Evolutionary conservation across 805 yeast genomes (phyloP).

Genomic region (Nakazawaea siamensis): DNA sequence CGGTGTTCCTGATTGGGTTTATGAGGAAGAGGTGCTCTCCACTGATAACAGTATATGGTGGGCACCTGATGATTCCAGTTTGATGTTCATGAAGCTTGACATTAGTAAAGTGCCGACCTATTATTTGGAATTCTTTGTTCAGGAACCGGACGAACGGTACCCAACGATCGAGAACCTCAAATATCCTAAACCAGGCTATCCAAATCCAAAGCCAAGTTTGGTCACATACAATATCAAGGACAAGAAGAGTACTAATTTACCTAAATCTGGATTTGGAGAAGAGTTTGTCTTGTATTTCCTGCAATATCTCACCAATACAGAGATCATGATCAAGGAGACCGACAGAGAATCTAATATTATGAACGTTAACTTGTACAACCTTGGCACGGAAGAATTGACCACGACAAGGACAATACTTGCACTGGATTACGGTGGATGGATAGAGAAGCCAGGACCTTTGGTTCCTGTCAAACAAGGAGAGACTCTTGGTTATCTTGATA

Average conservation of each 20-base stretch:
- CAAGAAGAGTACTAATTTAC: conserved; percentile 16
- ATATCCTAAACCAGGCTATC: conserved; percentile 69
- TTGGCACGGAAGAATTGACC: conserved; percentile 20
- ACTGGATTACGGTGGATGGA: conserved; percentile 44
- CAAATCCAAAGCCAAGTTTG: conserved; percentile 48
- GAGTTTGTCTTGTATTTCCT: conserved; percentile 55
- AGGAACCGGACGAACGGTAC: conserved; percentile 28
- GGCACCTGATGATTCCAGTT: conserved; percentile 51
- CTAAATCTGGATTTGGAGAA: conserved; percentile 25
- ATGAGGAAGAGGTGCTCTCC: conserved; percentile 70
- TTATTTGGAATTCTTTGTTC: conserved; percentile 43
- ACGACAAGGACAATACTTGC: conserved; percentile 38
- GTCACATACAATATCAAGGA: conserved; percentile 29
- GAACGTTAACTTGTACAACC: conserved; percentile 38
- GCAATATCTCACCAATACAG: conserved; percentile 44
- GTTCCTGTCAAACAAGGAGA: conserved; percentile 20
- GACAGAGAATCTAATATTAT: conserved; percentile 54
- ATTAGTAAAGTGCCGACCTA: conserved; percentile 52
- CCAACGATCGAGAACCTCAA: conserved; percentile 39
- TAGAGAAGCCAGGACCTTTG: conserved; percentile 39
- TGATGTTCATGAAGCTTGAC: conserved; percentile 49
- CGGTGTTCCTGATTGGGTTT: conserved; percentile 79
- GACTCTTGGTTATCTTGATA: conserved; percentile 54
- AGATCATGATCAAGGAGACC: conserved; percentile 49
- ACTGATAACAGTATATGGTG: conserved; percentile 63